These are phyloP conservation scores for Zygosaccharomyces pseudorouxii DNA, from an alignment of 805 yeast genomes.

Conservation along the genomic window DNA sequence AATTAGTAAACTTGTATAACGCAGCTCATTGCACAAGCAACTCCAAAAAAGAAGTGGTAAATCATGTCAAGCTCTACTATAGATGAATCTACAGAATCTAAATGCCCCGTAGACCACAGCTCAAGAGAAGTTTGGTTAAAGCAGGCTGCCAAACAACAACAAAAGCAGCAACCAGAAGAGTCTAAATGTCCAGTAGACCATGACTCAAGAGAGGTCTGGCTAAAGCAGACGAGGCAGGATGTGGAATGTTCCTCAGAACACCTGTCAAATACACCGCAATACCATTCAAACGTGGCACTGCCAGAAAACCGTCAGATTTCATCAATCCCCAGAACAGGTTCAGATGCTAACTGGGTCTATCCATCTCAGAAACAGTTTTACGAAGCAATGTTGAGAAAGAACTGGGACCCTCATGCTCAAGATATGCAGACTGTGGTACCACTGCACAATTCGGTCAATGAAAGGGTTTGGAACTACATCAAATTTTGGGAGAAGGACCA, in stretches of 20 bases:
- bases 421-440: constrained; percentile 94
- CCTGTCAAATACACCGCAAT: constrained; percentile 28
- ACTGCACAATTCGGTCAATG: constrained; percentile 90
- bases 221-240: constrained; percentile 30
- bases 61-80: background rate
- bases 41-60: background rate
- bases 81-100: constrained; percentile 11
- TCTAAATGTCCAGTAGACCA: constrained; percentile 68
- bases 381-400: constrained; percentile 89
- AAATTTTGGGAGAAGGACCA: constrained; percentile 69
- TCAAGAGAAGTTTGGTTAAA: constrained; percentile 57
- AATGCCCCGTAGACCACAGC: constrained; percentile 68
- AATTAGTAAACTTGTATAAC: background rate
- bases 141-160: constrained; percentile 10
- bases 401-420: constrained; percentile 73
- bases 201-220: constrained; percentile 55
- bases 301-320: constrained; percentile 75
- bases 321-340: constrained; percentile 76
- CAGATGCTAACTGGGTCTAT: constrained; percentile 77
- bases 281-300: constrained; percentile 40
- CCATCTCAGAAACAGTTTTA: constrained; percentile 94
- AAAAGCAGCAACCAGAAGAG: constrained; percentile 1
- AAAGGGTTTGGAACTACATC: constrained; percentile 85
- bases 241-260: constrained; percentile 45
- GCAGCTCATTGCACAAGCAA: background rate